Conservation (phyloP, 805 yeast genomes). For the Metschnikowia continentalis region DNA sequence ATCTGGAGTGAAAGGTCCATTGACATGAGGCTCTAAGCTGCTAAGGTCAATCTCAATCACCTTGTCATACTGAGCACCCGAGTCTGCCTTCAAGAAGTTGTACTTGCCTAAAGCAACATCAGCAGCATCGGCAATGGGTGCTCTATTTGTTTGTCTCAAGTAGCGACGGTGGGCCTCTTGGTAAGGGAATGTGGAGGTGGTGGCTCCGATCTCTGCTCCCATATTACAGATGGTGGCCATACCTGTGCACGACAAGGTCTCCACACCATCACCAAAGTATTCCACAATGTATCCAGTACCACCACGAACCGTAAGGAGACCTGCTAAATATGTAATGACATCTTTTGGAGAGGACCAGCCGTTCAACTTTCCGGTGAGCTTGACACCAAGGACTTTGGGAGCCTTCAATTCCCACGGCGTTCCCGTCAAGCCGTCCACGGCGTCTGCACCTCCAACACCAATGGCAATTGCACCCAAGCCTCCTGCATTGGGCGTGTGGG, state of each 20-base stretch:
- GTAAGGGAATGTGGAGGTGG: constrained; percentile 96
- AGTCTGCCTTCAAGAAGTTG: constrained; percentile 75
- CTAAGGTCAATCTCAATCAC: constrained; percentile 84
- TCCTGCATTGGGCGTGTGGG: constrained; percentile 99
- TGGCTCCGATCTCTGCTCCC: constrained; percentile 99
- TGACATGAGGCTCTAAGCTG: constrained; percentile 87
- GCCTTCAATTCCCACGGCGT: constrained; percentile 99
- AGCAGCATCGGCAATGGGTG: constrained; percentile 78
- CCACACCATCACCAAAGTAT: constrained; percentile 94
- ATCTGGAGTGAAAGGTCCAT: constrained; percentile 99
- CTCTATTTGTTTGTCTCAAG: constrained; percentile 79
- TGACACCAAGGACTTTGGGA: constrained; percentile 91
- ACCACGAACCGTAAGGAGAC: constrained; percentile 90
- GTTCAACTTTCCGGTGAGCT: constrained; percentile 78
- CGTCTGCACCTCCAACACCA: constrained; percentile 99
- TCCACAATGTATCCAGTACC: constrained; percentile 97
- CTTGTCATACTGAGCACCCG: constrained; percentile 86
- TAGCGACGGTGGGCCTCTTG: constrained; percentile 75
- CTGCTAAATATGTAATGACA: constrained; percentile 89
- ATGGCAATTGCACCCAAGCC: constrained; percentile 98
- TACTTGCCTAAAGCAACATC: constrained; percentile 52
- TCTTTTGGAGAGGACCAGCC: constrained; percentile 99
- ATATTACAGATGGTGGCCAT: constrained; percentile 99
- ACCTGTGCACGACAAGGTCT: constrained; percentile 89
- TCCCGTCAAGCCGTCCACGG: constrained; percentile 95